These are phyloP conservation scores for Glycine soja DNA, from an alignment of 306 rosid genomes.

Conservation along the genomic window DNA sequence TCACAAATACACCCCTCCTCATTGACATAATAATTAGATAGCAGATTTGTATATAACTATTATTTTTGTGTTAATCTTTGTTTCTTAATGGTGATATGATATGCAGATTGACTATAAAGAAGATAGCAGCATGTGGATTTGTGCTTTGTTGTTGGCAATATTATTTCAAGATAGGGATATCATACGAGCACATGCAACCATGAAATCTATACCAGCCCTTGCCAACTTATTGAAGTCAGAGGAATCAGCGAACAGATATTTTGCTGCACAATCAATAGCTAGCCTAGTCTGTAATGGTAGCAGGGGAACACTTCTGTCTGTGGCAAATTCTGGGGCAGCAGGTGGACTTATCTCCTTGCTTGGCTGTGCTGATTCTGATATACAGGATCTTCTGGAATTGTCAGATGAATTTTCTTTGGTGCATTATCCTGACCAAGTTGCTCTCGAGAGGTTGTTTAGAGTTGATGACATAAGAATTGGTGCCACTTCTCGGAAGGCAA, in stretches of 20 bases:
- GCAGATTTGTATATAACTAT: slow-evolving; percentile 28
- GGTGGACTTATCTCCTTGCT: slow-evolving; percentile 90
- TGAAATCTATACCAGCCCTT: slow-evolving; percentile 87
- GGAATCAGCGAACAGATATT: slow-evolving; percentile 82
- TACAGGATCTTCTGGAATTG: slow-evolving; percentile 82
- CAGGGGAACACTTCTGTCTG: slow-evolving; percentile 96
- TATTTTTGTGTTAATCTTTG: slow-evolving; percentile 20
- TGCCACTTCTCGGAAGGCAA: slow-evolving; percentile 97
- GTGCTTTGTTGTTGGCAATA: slow-evolving; percentile 85
- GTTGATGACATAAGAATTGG: slow-evolving; percentile 98
- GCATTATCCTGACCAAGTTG: slow-evolving; percentile 92
- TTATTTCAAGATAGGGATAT: slow-evolving; percentile 96
- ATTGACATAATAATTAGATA: slow-evolving; percentile 26
- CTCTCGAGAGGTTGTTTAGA: slow-evolving; percentile 92
- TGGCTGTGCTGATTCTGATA: slow-evolving; percentile 93
- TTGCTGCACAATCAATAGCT: slow-evolving; percentile 93
- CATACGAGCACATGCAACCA: slow-evolving; percentile 91
- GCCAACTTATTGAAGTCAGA: slow-evolving; percentile 91
- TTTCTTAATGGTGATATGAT: slow-evolving; percentile 49
- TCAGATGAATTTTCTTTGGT: slow-evolving; percentile 89
- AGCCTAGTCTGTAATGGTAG: slow-evolving; percentile 99
- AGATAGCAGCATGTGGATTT: slow-evolving; percentile 93
- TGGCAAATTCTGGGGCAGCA: slow-evolving; percentile 97
- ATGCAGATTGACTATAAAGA: slow-evolving; percentile 84
- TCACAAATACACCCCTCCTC: slow-evolving; percentile 32